These are phyloP conservation scores for Caryocar brasiliense DNA, from an alignment of 441 rosid species.

Conservation along the genomic window DNA sequence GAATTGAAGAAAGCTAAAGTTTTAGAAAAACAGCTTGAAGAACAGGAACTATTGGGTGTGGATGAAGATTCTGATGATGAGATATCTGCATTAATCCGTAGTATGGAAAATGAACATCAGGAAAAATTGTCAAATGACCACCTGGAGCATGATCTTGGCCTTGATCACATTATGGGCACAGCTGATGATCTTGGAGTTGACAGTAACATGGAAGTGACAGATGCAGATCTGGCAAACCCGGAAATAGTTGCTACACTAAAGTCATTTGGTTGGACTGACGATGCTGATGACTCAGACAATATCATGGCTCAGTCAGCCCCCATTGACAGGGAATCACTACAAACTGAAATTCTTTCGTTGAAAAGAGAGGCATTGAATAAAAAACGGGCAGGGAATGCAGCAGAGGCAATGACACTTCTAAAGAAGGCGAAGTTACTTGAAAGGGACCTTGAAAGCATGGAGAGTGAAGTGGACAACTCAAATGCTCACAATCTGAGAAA, in stretches of 20 bases:
- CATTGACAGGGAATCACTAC: slow-evolving; percentile 32
- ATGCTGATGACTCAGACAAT: slow-evolving; percentile 26
- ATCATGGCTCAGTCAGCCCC: slow-evolving; percentile 12
- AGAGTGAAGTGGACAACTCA: slow-evolving; percentile 8
- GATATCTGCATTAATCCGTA: slow-evolving; percentile 50
- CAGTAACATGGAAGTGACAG: slow-evolving; percentile 68
- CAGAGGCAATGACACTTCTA: slow-evolving; percentile 62
- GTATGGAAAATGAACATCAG: slow-evolving; percentile 51
- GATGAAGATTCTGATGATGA: slow-evolving; percentile 90
- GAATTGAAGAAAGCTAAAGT: slow-evolving; percentile 80
- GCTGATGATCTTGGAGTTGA: slow-evolving; percentile 43
- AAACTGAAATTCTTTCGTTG: slow-evolving; percentile 41
- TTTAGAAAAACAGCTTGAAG: slow-evolving; percentile 86
- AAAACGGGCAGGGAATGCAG: slow-evolving; percentile 49
- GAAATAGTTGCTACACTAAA: slow-evolving; percentile 58
- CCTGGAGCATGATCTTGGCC: slow-evolving; percentile 26
- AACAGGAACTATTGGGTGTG: slow-evolving; percentile 62
- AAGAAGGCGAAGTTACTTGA: slow-evolving; percentile 75
- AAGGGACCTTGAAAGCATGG: slow-evolving; percentile 37
- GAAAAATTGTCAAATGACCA: slow-evolving; percentile 39
- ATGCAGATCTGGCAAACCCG: slow-evolving; percentile 77
- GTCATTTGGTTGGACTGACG: slow-evolving; percentile 77
- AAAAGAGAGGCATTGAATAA: slow-evolving; percentile 59
- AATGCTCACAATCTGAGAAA: background rate
- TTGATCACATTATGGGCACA: slow-evolving; percentile 36